phyloP scores from a whole-genome alignment of 768 basidiomycete genomes.

The Leccinum longicurvipes region DNA sequence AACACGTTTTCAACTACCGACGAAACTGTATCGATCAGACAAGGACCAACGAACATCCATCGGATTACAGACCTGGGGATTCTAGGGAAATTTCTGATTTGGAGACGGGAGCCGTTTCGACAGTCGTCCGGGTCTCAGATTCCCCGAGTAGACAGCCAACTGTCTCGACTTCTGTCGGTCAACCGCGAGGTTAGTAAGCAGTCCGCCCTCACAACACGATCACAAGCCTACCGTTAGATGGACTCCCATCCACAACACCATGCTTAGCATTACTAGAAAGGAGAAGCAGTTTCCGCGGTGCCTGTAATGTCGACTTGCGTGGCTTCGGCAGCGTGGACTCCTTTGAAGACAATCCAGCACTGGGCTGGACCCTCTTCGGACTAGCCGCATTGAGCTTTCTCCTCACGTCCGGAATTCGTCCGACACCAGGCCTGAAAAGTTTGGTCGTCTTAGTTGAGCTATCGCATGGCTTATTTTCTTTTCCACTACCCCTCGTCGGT shows the following conservation, averaged over 20 bases:
- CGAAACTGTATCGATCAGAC: constrained; percentile 8
- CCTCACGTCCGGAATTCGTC: background rate
- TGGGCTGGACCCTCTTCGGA: constrained; percentile 3
- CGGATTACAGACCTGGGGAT: constrained; percentile 7
- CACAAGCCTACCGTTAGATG: constrained; percentile 1
- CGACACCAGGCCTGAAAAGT: constrained; percentile 2
- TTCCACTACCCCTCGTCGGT: constrained; percentile 2
- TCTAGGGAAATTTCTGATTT: background rate
- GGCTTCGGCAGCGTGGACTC: background rate
- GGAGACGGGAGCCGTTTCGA: background rate
- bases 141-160: constrained; percentile 7
- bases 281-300: constrained; percentile 2
- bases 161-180: constrained; percentile 7
- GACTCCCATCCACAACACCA: background rate
- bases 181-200: background rate
- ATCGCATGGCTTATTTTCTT: constrained; percentile 15
- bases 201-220: background rate
- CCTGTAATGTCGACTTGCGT: constrained; percentile 14
- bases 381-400: constrained; percentile 4
- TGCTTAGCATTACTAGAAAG: background rate
- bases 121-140: constrained; percentile 16
- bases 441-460: constrained; percentile 3
- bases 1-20: background rate
- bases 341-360: constrained; percentile 5
- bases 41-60: background rate